A percentile compares a stretch with the other conserved stretches of the same genome.
Evolutionary conservation across 306 rosid species (phyloP).

Genomic region (Rubus parviflorus): DNA sequence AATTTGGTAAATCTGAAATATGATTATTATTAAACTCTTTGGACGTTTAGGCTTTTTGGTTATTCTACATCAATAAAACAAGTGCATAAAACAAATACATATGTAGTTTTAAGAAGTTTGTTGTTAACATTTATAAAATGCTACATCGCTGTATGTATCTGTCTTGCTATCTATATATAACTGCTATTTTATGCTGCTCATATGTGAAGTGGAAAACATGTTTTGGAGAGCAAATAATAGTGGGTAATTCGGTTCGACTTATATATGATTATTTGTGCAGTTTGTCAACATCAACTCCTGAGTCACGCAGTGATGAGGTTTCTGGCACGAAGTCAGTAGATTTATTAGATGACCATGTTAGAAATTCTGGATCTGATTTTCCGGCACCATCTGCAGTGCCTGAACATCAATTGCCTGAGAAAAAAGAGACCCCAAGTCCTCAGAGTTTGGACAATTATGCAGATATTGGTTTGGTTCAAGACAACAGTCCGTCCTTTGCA

Average conservation of each 20-base stretch:
- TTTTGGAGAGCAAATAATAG: not conserved
- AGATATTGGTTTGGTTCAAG: constrained; percentile 69
- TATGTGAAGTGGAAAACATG: not conserved
- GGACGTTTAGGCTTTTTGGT: not conserved
- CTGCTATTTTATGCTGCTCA: not conserved
- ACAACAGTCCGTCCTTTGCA: constrained; percentile 58
- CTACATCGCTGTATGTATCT: not conserved
- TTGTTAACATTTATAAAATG: not conserved
- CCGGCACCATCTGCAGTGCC: constrained; percentile 55
- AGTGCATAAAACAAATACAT: not conserved
- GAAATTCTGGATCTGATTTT: constrained; percentile 58
- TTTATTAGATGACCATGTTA: constrained; percentile 50
- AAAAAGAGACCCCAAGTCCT: constrained; percentile 61
- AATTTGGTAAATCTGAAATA: not conserved
- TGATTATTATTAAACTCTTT: not conserved
- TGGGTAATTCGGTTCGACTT: not conserved
- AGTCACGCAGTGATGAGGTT: constrained; percentile 58
- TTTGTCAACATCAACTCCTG: constrained; percentile 52
- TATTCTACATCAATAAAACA: not conserved
- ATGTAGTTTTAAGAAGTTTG: not conserved
- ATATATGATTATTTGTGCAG: constrained; percentile 35
- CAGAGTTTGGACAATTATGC: constrained; percentile 62
- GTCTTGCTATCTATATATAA: not conserved
- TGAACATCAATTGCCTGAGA: constrained; percentile 67
- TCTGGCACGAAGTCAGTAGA: constrained; percentile 57